phyloP scores from a whole-genome alignment of 1,139 yeast genomes.

The Taphrina flavorubra region DNA sequence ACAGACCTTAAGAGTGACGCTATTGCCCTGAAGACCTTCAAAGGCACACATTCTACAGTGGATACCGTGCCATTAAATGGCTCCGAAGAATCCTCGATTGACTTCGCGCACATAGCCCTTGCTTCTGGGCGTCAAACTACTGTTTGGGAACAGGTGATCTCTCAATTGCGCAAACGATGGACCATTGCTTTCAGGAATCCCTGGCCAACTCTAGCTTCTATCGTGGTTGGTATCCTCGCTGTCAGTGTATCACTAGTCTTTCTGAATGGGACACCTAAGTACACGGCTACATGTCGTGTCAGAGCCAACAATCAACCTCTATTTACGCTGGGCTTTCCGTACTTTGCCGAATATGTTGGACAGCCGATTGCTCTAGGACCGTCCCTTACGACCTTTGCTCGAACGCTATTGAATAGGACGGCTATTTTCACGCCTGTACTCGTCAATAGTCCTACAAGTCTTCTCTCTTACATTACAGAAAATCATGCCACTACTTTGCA shows the following conservation, averaged over 20 bases:
- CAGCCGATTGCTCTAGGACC: slow-evolving; percentile 24
- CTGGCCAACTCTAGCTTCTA: slow-evolving; percentile 48
- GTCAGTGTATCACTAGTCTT: slow-evolving; percentile 35
- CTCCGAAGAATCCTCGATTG: slow-evolving; percentile 30
- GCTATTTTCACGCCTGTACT: slow-evolving; percentile 5
- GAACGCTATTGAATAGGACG: neutral
- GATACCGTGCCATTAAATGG: neutral
- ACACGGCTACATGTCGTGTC: slow-evolving; percentile 13
- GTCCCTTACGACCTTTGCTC: neutral
- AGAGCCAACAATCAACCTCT: slow-evolving; percentile 17
- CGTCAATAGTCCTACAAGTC: slow-evolving; percentile 6
- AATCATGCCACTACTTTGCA: slow-evolving; percentile 6
- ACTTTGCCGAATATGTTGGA: slow-evolving; percentile 11
- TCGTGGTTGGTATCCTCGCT: slow-evolving; percentile 34
- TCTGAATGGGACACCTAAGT: slow-evolving; percentile 8
- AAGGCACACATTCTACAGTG: neutral
- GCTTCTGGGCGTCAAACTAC: slow-evolving; percentile 29
- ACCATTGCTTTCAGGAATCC: slow-evolving; percentile 50
- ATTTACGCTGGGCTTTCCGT: slow-evolving; percentile 17
- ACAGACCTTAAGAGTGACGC: slow-evolving; percentile 4
- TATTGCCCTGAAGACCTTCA: slow-evolving; percentile 12
- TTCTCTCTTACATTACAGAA: neutral
- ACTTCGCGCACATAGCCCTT: slow-evolving; percentile 15
- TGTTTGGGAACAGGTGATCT: slow-evolving; percentile 42
- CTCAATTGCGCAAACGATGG: slow-evolving; percentile 51